Conservation (phyloP, 2,329 filamentous ascomycete species). For the Colletotrichum orbiculare region DNA sequence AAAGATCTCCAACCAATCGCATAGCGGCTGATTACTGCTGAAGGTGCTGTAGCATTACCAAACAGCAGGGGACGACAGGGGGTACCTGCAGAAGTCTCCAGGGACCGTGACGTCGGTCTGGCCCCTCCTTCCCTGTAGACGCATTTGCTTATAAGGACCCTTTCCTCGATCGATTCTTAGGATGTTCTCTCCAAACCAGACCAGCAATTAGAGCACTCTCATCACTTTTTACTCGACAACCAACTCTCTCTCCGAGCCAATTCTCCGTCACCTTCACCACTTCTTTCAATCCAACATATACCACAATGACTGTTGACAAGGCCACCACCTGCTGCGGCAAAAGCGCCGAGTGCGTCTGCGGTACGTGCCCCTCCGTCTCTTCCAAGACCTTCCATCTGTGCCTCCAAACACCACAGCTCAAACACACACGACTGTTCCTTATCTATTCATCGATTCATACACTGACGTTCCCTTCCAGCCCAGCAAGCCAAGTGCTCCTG, state of each 20-base stretch:
- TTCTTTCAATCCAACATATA: conserved; percentile 13
- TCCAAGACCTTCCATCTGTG: conserved; percentile 2
- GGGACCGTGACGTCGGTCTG: conserved; percentile 33
- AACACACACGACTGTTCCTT: not conserved
- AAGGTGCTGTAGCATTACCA: too few relatives aligned
- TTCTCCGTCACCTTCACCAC: not conserved
- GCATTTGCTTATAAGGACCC: conserved; percentile 31
- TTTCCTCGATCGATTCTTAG: not conserved
- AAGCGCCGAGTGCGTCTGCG: conserved; percentile 65
- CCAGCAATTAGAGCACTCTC: not conserved
- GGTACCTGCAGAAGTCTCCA: conserved; percentile 3
- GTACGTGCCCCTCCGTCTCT: conserved; percentile 52
- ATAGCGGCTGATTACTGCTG: conserved; percentile 15
- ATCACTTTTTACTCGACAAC: not conserved
- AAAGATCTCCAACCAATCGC: conserved; percentile 29
- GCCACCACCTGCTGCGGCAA: conserved; percentile 68
- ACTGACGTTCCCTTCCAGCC: conserved; percentile 51
- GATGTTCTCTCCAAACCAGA: not conserved
- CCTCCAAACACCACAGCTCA: not conserved
- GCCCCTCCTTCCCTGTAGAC: conserved; percentile 31
- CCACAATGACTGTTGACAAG: conserved; percentile 50
- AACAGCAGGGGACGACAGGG: conserved; percentile 3
- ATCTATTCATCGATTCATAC: not conserved
- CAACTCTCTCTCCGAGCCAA: not conserved
- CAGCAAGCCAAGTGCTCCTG: conserved; percentile 84